Evolutionary conservation across 306 rosid species (phyloP), one percentile per base, ranked within the genome.

Genomic region (Gleditsia sinensis): DNA sequence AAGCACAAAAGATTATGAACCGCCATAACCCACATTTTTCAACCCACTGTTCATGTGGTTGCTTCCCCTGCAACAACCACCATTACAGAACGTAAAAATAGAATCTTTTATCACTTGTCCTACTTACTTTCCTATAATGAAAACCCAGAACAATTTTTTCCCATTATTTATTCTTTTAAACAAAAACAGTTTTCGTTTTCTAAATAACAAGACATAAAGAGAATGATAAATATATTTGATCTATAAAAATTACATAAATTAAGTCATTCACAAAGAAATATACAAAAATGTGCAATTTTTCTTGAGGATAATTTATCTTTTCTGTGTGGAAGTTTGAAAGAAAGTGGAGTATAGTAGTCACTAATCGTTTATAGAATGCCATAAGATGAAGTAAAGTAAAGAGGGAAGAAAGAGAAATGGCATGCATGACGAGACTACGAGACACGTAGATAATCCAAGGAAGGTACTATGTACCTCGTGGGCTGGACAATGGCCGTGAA

Each of bases 51-150:
- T 79, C 97, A 54, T 89, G 96, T 67, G 96, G 96, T 24, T 94
- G 95, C 74, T 88, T 94, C 75, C 94, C 97, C 51, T 83, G 90
- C 77, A 85, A 83, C 74, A 83, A 73, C 74, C 85, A 68, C 59
- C 77, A 81, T 63, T 56, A 71, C 51, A 57, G 57, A 37, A 36
- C 48, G 51, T 42, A 71, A 50, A 25, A 72, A 10, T 42, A 28
- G 32, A 25, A 57, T 33, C 60, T 28, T 17, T n/a, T 25, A 2
- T 32, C 45, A 11, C 53, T 17, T 56, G 6, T 16, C 75, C 9
- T 33, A 21, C 58, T 50, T 36, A 49, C 28, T 68, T 62, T 28
- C 66, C 32, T 49, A 21, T 20, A 61, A 25, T 67, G 43, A 69
- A 74, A 24, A 36, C 19, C 53, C 24, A 21, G 57, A 62, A 49